Percentiles rank a stretch among this genome's conserved stretches.
Evolutionary conservation across 306 rosid species (phyloP).

Genomic region (Inga leiocalycina): DNA sequence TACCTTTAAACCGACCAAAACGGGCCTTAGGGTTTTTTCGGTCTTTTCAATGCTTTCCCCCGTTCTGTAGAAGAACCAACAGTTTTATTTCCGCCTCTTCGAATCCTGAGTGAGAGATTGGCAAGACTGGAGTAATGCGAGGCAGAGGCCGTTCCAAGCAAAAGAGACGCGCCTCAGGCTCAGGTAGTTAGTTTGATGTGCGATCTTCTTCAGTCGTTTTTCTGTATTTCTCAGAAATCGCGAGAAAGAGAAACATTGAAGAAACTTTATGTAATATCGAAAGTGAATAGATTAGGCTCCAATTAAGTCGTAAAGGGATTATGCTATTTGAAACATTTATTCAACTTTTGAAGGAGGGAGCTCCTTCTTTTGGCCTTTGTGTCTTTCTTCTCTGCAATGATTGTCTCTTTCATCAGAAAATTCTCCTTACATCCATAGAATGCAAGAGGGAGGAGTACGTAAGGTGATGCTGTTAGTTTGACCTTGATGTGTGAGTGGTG

Average conservation of each 20-base stretch:
- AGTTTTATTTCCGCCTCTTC: neutral
- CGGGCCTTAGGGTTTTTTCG: neutral
- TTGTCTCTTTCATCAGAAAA: neutral
- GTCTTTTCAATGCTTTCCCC: neutral
- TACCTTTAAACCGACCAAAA: no score
- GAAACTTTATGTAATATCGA: neutral
- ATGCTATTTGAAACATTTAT: constrained; percentile 2
- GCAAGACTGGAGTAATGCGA: constrained; percentile 32
- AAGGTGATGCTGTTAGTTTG: constrained; percentile 9
- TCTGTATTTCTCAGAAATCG: constrained; percentile 1
- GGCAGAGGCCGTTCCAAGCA: constrained; percentile 33
- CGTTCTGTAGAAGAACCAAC: neutral
- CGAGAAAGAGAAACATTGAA: neutral
- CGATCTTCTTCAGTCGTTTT: neutral
- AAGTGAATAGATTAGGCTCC: neutral
- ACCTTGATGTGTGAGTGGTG: neutral
- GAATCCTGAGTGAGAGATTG: neutral
- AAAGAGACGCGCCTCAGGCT: constrained; percentile 17
- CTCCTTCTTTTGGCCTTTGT: neutral
- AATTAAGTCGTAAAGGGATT: neutral
- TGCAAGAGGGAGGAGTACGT: neutral
- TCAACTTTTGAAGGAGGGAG: neutral
- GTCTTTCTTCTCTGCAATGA: neutral
- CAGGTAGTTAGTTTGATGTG: constrained; percentile 15
- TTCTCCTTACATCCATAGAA: neutral